Evolutionary conservation across 306 rosid genomes (phyloP), one percentile per base, ranked within the genome.

Genomic region (Gleditsia sinensis): DNA sequence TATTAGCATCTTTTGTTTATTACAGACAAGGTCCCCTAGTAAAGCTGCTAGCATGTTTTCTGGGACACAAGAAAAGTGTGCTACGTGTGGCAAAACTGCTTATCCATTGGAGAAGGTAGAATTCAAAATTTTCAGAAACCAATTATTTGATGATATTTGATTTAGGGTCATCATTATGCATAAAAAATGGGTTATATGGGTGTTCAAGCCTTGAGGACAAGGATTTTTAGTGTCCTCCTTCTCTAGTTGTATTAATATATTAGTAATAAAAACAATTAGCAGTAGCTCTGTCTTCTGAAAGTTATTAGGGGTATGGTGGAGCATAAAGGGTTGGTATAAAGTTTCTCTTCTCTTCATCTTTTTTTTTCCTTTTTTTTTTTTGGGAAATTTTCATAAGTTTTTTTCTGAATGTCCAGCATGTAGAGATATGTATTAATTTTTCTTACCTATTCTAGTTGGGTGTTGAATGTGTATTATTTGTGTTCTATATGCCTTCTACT

Each of bases 11-110:
- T 46, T 76, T 68, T 27, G 56, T 66, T 58, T 73, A 42, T 85
- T 83, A 43, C 86, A 91, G 97, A 89, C 95, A 74, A 89, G 90
- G 56, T 87, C 91, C 33, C 95, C 95, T 17, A 91, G 97, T 82
- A 91, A 89, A 87, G 92, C 95, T 79, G 97, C 97, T 1, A 50
- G 92, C 73, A 85, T 91, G 97, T 91, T 91, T 79, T 91, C 95
- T 67, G 97, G 97, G 67, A 91, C 95, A 16, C 95, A 86, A 84
- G 97, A 91, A 59, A 91, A 89, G 79, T 91, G 95, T 53, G 86
- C 92, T 24, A 84, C 97, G 39, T 89, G 97, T 43, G 89, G 86
- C 23, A 91, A 91, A 84, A 91, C 91, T 23, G 97, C 90, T 33
- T 91, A 89, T 80, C 97, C 97, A 39, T 74, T 89, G 75, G 97